Evolutionary conservation across 2,329 filamentous ascomycete species (phyloP).

Genomic region (Fusarium mexicanum): DNA sequence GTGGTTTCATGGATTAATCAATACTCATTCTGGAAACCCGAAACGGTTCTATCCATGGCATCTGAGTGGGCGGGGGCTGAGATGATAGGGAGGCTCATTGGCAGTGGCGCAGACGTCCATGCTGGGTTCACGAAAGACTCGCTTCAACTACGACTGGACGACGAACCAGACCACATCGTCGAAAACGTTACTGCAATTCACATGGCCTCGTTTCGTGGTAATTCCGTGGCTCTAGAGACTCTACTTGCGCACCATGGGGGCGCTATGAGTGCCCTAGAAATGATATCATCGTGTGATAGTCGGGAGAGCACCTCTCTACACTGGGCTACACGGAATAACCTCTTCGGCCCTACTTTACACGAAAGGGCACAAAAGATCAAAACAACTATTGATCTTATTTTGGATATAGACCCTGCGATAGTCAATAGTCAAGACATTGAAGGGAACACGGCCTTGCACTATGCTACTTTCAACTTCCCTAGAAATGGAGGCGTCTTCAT

Average conservation of each 20-base stretch:
- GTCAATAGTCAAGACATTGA: not conserved
- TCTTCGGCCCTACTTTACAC: not conserved
- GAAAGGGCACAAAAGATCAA: not conserved
- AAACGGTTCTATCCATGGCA: not conserved
- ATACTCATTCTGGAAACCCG: not conserved
- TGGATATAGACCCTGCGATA: not conserved
- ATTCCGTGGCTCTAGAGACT: not conserved
- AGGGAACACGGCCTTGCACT: not conserved
- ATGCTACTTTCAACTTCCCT: accelerated
- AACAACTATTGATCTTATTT: not conserved
- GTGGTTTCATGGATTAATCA: not conserved
- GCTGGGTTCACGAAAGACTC: not conserved
- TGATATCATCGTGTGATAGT: not conserved
- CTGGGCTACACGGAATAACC: not conserved
- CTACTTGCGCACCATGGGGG: not conserved
- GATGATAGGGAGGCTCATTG: accelerated
- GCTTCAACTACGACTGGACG: not conserved
- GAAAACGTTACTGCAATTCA: not conserved
- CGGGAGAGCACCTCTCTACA: not conserved
- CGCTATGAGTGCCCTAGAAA: not conserved
- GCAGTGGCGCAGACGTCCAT: not conserved
- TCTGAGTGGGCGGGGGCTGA: not conserved
- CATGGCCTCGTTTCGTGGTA: not conserved
- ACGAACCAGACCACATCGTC: not conserved
- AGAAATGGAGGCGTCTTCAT: not conserved